These are phyloP conservation scores for Pterulicium gracile DNA, from an alignment of 1,284 basidiomycete genomes.

Conservation along the genomic window DNA sequence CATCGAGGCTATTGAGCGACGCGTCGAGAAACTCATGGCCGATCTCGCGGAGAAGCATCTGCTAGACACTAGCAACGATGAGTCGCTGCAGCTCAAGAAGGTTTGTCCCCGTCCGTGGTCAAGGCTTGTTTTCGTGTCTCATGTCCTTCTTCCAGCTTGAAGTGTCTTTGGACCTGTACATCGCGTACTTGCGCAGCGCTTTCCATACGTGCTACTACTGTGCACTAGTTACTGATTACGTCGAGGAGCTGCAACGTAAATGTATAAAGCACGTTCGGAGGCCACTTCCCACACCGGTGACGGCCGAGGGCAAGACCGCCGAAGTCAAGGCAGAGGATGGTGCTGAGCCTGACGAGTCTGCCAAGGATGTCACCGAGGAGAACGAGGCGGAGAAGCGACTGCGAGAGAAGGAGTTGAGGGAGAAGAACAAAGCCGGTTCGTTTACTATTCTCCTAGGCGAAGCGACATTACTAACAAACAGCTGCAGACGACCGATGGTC, in stretches of 20 bases:
- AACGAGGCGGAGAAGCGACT: slow-evolving; percentile 28
- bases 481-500: slow-evolving; percentile 79
- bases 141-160: slow-evolving; percentile 34
- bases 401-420: slow-evolving; percentile 14
- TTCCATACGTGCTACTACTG: slow-evolving; percentile 95
- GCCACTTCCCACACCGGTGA: slow-evolving; percentile 35
- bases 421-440: slow-evolving; percentile 10
- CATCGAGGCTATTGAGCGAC: slow-evolving; percentile 60
- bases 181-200: slow-evolving; percentile 74
- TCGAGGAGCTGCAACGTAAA: slow-evolving; percentile 89
- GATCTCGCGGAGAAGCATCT: slow-evolving; percentile 55
- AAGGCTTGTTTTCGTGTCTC: slow-evolving; percentile 10
- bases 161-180: slow-evolving; percentile 74
- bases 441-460: slow-evolving; percentile 10
- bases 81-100: slow-evolving; percentile 55
- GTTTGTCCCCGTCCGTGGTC: slow-evolving; percentile 26
- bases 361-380: slow-evolving; percentile 23
- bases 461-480: slow-evolving; percentile 10
- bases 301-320: slow-evolving; percentile 24
- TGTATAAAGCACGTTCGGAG: slow-evolving; percentile 86
- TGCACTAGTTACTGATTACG: slow-evolving; percentile 80
- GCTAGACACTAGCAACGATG: slow-evolving; percentile 49
- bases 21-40: slow-evolving; percentile 61
- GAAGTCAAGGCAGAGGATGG: slow-evolving; percentile 29
- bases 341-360: slow-evolving; percentile 29